Evolutionary conservation across 305 asterid species (phyloP), one percentile per base, ranked within the genome.

Genomic region (Fraxinus paxiana): DNA sequence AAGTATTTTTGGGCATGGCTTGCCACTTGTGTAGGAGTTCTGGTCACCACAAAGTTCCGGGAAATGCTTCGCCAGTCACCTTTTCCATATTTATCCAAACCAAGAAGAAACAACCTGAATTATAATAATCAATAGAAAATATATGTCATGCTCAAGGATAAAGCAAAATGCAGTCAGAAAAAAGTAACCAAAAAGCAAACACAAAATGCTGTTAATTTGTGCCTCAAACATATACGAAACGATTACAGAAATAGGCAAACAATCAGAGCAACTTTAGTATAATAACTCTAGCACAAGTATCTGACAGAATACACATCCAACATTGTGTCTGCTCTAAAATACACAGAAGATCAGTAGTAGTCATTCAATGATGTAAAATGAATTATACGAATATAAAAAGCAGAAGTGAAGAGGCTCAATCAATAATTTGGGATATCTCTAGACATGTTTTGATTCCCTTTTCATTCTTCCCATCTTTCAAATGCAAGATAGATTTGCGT

Each of bases 1-100:
- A 93, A 95, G 81, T 91, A 95, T 83, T 94, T 94, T 65, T 94
- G 98, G 4, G 98, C 97, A 56, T 94, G 98, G 85, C 97, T 94
- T 2, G 98, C 98, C 56, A 94, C 97, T 87, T 94, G 98, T 0
- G 98, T 92, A 15, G 98, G 98, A 3, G 97, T 95, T 73, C 98
- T 86, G 2, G 98, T 92, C 87, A 95, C 95, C 61, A 95, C 98
- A 76, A 88, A 93, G 86, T 94, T 92, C 1, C 98, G 78, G 0
- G 98, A 94, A 73, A 94, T 94, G 83, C 98, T 94, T 85, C 96
- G 82, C 98, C 98, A 94, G 79, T 94, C 97, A 15, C 98, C 98
- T 86, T 92, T 94, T 6, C 97, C 97, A 8, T 90, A 94, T 72
- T 92, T 94, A 1, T 92, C 97, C 92, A 94, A 76, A 38, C 98